Evolutionary conservation across 805 yeast genomes (phyloP).

Genomic region (Wickerhamiella parazyma): DNA sequence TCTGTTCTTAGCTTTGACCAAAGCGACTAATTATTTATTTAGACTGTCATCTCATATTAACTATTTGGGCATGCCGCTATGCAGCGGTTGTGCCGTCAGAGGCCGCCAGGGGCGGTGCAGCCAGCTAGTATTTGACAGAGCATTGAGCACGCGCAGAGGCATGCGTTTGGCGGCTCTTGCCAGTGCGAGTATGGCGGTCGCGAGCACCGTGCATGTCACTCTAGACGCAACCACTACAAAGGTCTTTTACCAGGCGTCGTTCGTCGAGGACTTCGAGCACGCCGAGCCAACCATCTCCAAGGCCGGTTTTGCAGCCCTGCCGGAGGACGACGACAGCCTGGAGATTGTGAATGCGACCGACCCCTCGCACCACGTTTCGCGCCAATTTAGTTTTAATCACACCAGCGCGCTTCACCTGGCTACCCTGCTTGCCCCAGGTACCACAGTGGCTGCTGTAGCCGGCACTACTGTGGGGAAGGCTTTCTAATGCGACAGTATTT

Average conservation of each 20-base stretch:
- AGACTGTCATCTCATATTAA: too few species aligned
- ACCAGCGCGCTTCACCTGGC: background rate
- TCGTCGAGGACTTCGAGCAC: too few species aligned
- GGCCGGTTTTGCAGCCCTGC: background rate
- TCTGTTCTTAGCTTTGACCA: slow-evolving; percentile 12
- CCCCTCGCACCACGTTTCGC: background rate
- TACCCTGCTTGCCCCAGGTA: background rate
- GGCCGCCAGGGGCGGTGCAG: too few species aligned
- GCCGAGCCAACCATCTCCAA: too few species aligned
- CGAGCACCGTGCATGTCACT: background rate
- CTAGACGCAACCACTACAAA: background rate
- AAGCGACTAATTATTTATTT: slow-evolving; percentile 8
- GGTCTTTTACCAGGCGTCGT: background rate
- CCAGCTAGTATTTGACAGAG: too few species aligned
- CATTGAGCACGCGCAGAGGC: too few species aligned
- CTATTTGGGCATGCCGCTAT: too few species aligned
- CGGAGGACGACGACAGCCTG: background rate
- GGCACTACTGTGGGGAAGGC: background rate
- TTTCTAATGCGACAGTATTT: slow-evolving; percentile 6
- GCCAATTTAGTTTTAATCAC: background rate
- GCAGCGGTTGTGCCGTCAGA: too few species aligned
- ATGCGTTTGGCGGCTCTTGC: too few species aligned
- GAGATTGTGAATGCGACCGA: background rate
- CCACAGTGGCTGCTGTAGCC: too few species aligned
- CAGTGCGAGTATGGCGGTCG: too few species aligned